Conservation (phyloP, 257 asterid species). For the Jaltomata sinuosa region DNA sequence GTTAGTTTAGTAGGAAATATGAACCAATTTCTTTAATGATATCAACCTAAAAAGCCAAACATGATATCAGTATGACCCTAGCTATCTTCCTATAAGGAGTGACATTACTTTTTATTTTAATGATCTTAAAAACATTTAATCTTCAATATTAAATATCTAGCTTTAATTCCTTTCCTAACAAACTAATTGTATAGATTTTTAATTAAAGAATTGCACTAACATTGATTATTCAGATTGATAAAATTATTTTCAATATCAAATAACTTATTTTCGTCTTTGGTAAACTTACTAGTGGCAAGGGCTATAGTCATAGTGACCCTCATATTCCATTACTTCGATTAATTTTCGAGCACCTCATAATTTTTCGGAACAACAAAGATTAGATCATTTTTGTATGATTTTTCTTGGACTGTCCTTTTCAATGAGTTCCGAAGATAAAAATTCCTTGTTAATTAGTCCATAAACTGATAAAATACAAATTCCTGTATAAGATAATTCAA, state of each 20-base stretch:
- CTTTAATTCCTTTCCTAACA: not conserved
- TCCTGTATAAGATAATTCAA: not conserved
- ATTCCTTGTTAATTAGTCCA: not conserved
- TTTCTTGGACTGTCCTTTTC: not conserved
- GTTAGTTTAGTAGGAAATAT: not conserved
- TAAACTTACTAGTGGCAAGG: not conserved
- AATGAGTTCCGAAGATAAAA: not conserved
- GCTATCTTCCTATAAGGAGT: not conserved
- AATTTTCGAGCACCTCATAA: not conserved
- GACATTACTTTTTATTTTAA: not conserved
- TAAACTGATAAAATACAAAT: not conserved
- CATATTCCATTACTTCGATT: not conserved
- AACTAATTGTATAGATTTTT: not conserved
- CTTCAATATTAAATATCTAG: not conserved
- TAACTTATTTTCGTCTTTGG: not conserved
- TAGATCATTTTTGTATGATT: not conserved
- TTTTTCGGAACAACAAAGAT: too few relatives aligned
- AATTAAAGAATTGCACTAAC: not conserved
- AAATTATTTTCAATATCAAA: not conserved
- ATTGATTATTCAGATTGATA: not conserved
- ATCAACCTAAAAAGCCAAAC: constrained; percentile 1
- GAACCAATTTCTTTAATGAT: not conserved
- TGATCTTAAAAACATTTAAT: not conserved
- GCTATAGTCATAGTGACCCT: not conserved
- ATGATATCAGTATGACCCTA: not conserved